These are phyloP conservation scores for Coniophora puteana DNA, from an alignment of 1,284 basidiomycete genomes.

Conservation along the genomic window DNA sequence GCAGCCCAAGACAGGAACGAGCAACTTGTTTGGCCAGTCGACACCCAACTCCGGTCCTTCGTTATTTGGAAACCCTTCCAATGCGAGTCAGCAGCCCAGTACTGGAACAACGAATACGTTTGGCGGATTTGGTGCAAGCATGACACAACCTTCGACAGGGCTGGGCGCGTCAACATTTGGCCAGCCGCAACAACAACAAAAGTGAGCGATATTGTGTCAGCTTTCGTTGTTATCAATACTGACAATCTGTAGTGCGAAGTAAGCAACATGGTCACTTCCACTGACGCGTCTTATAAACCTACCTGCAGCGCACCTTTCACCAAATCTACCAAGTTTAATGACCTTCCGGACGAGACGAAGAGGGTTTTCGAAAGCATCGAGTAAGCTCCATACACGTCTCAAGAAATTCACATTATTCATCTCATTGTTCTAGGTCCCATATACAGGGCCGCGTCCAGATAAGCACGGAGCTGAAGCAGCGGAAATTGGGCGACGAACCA, in stretches of 20 bases:
- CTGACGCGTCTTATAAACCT: too few species aligned
- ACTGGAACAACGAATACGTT: neutral
- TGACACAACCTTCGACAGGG: neutral
- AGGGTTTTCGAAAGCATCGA: conserved; percentile 68
- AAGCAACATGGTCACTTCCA: too few species aligned
- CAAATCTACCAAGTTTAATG: conserved; percentile 80
- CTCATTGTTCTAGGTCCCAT: conserved; percentile 43
- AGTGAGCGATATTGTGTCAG: too few species aligned
- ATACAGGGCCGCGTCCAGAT: conserved; percentile 78
- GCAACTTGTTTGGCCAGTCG: too few species aligned
- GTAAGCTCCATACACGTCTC: conserved; percentile 37
- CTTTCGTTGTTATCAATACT: too few species aligned
- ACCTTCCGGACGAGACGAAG: conserved; percentile 69
- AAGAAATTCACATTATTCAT: conserved; percentile 5
- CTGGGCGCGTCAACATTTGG: neutral
- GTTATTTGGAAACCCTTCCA: conserved; percentile 14
- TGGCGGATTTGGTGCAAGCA: neutral
- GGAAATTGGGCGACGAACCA: conserved; percentile 72
- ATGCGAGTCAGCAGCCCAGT: neutral
- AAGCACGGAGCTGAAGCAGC: conserved; percentile 70
- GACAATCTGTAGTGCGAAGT: too few species aligned
- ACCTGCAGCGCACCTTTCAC: conserved; percentile 50
- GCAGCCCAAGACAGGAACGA: conserved; percentile 25
- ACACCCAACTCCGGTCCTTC: conserved; percentile 27
- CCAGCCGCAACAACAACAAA: neutral